Evolutionary conservation across 306 rosid genomes (phyloP).

Genomic region (Pyrus communis): DNA sequence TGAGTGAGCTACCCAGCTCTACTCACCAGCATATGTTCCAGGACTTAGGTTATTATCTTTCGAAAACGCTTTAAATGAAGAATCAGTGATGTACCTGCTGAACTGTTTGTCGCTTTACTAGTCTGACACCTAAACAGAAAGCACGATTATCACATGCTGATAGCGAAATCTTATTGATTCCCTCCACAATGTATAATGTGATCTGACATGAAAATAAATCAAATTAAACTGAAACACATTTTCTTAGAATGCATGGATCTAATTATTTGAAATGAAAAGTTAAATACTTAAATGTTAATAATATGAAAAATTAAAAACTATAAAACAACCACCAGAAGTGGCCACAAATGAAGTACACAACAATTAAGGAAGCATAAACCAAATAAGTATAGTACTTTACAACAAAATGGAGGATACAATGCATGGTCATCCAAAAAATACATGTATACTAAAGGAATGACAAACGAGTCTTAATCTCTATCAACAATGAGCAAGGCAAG

Average conservation of each 20-base stretch:
- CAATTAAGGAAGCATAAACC: not conserved
- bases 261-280: not conserved
- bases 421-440: not conserved
- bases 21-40: not conserved
- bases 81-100: constrained; percentile 56
- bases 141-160: constrained; percentile 79
- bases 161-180: constrained; percentile 73
- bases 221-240: not conserved
- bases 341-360: not conserved
- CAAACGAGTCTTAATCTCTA: not conserved
- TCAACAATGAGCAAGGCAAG: not conserved
- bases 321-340: not conserved
- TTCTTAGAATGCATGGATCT: not conserved
- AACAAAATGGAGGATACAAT: not conserved
- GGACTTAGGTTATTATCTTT: not conserved
- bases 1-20: not conserved
- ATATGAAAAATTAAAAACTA: not conserved
- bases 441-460: not conserved
- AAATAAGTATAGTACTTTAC: not conserved
- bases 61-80: not conserved
- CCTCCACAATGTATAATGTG: constrained; percentile 57
- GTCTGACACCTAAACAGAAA: constrained; percentile 91
- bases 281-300: not conserved
- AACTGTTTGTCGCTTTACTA: constrained; percentile 66
- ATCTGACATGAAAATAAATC: constrained; percentile 46